phyloP scores from a whole-genome alignment of 805 yeast genomes.

The Yarrowia keelungensis region DNA sequence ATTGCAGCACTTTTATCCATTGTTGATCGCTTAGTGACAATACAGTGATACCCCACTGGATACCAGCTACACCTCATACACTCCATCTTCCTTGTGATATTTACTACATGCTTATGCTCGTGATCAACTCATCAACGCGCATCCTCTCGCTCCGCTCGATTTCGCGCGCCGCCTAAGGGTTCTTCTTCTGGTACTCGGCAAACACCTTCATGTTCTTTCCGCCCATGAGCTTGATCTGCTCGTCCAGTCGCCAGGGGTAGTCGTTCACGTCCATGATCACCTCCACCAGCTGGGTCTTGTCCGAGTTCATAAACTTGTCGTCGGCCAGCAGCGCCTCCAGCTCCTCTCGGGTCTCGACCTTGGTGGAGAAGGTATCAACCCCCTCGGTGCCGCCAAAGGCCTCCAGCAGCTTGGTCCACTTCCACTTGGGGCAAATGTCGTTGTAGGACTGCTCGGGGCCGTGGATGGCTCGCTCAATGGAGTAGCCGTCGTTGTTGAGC shows the following conservation, averaged over 20 bases:
- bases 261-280: conserved; percentile 65
- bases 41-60: no score
- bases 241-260: conserved; percentile 65
- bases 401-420: conserved; percentile 73
- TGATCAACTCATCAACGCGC: background rate
- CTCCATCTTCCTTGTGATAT: no score
- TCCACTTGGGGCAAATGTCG: conserved; percentile 82
- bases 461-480: conserved; percentile 84
- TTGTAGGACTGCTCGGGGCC: conserved; percentile 81
- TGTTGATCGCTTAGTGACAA: no score
- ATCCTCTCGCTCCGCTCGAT: background rate
- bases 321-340: conserved; percentile 52
- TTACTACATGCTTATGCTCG: no score
- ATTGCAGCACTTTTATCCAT: no score
- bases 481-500: conserved; percentile 86
- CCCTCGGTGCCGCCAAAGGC: conserved; percentile 56
- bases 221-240: conserved; percentile 46
- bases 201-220: conserved; percentile 44
- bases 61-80: no score
- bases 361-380: conserved; percentile 46
- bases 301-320: conserved; percentile 48
- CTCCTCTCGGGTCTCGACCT: conserved; percentile 53
- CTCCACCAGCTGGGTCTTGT: conserved; percentile 61
- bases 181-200: conserved; percentile 41
- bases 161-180: background rate